Conservation (phyloP, 2,329 filamentous ascomycete species). For the Drechslerella dactyloides region DNA sequence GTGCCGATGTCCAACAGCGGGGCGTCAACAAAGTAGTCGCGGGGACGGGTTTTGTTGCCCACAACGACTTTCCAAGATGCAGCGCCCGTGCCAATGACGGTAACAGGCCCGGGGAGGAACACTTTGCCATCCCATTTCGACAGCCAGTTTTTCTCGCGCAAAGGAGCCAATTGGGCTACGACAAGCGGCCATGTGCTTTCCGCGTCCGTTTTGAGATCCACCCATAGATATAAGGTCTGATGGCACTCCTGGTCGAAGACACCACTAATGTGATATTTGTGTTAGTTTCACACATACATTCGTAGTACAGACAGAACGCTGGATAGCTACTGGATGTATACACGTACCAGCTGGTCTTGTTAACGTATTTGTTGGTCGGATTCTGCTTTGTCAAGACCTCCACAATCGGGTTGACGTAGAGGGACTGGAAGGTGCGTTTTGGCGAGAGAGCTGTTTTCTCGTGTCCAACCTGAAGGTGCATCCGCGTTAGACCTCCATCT, state of each 20-base stretch:
- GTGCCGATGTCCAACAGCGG: constrained; percentile 60
- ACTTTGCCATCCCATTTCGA: constrained; percentile 62
- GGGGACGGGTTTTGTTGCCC: constrained; percentile 62
- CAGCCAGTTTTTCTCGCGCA: constrained; percentile 67
- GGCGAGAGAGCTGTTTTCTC: constrained; percentile 63
- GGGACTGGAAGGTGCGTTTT: constrained; percentile 66
- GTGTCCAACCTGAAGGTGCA: constrained; percentile 64
- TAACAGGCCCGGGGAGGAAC: constrained; percentile 63
- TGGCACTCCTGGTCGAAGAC: constrained; percentile 58
- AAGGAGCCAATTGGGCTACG: constrained; percentile 65
- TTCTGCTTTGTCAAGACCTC: constrained; percentile 66
- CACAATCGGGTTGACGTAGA: constrained; percentile 71
- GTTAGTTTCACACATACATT: constrained; percentile 14
- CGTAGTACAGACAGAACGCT: background rate
- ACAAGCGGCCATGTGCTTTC: constrained; percentile 64
- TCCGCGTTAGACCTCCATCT: background rate
- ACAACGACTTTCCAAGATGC: constrained; percentile 65
- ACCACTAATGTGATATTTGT: constrained; percentile 47
- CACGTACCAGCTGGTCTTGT: constrained; percentile 51
- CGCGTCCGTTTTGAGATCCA: constrained; percentile 72
- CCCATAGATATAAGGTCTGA: constrained; percentile 66
- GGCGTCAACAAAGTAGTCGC: constrained; percentile 72
- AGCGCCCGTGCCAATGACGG: constrained; percentile 72
- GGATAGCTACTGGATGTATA: background rate
- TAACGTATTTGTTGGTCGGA: constrained; percentile 60